Evolutionary conservation across 495 filamentous ascomycete genomes (phyloP).

Genomic region (Staphylotrichum tortipilum): DNA sequence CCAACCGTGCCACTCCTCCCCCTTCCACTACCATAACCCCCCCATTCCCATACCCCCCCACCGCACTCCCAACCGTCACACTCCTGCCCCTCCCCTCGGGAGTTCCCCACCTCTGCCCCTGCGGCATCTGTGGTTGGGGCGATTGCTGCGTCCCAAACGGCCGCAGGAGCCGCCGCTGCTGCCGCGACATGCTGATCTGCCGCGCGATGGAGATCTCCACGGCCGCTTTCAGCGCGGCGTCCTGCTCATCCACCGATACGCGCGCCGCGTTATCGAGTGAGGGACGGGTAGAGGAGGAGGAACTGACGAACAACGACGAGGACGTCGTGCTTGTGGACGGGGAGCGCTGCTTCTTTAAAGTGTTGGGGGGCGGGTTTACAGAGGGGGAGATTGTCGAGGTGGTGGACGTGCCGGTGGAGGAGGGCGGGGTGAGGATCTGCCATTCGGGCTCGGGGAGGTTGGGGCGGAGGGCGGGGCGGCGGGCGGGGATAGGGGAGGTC

Average conservation of each 20-base stretch:
- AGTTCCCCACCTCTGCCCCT: neutral
- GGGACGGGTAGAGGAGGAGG: conserved; percentile 16
- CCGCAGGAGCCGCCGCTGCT: conserved; percentile 44
- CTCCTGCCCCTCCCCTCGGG: neutral
- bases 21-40: neutral
- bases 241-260: conserved; percentile 24
- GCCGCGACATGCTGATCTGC: conserved; percentile 49
- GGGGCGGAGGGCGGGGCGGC: conserved; percentile 1
- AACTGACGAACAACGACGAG: conserved; percentile 21
- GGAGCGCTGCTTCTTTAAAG: conserved; percentile 15
- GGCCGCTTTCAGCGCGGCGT: conserved; percentile 34
- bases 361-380: conserved; percentile 22
- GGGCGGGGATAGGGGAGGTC: neutral
- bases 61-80: neutral
- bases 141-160: too few species aligned
- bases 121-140: too few species aligned
- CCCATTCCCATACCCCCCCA: neutral
- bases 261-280: conserved; percentile 18
- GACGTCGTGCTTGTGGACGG: conserved; percentile 18
- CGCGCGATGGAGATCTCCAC: conserved; percentile 52
- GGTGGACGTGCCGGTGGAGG: conserved; percentile 22
- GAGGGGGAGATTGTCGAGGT: conserved; percentile 24
- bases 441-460: conserved; percentile 39
- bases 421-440: conserved; percentile 39
- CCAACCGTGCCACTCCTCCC: neutral